Evolutionary conservation across 179 eudicot genomes (phyloP).

Genomic region (Spergularia azorica): DNA sequence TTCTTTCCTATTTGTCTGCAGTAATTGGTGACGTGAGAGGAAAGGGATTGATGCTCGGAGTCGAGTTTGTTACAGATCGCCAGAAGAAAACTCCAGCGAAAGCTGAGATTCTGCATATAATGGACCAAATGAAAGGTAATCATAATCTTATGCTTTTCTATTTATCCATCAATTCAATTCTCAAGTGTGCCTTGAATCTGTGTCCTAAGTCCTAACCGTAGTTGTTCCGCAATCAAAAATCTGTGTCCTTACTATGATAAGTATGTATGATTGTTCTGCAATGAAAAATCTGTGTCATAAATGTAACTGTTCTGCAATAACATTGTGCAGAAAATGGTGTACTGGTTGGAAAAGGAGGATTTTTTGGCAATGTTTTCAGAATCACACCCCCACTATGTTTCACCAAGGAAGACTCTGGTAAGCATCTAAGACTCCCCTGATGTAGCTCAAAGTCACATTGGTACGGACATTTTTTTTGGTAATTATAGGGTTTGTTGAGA

Average conservation of each 20-base stretch:
- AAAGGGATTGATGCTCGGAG: conserved; percentile 89
- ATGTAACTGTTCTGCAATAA: background rate
- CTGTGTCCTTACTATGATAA: too few species aligned
- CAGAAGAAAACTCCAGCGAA: conserved; percentile 81
- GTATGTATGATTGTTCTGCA: too few species aligned
- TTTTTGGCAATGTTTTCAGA: conserved; percentile 84
- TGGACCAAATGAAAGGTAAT: conserved; percentile 94
- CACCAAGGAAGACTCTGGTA: conserved; percentile 91
- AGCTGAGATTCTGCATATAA: conserved; percentile 69
- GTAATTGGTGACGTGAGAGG: conserved; percentile 99
- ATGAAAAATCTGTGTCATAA: too few species aligned
- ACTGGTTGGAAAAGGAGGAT: conserved; percentile 89
- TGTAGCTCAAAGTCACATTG: background rate
- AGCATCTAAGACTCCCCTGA: conserved; percentile 7
- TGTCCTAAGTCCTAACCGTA: background rate
- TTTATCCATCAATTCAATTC: background rate
- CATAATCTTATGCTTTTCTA: background rate
- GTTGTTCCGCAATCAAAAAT: background rate
- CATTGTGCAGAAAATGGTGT: conserved; percentile 70
- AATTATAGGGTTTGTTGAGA: too few species aligned
- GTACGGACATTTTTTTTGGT: too few species aligned
- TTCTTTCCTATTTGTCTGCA: conserved; percentile 28
- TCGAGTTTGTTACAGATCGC: conserved; percentile 87
- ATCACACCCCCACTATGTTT: conserved; percentile 97
- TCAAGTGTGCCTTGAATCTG: background rate